Percentiles rank a stretch among this genome's conserved stretches.
These are phyloP conservation scores for Metschnikowia reukaufii DNA, from an alignment of 805 yeast species.

Conservation along the genomic window DNA sequence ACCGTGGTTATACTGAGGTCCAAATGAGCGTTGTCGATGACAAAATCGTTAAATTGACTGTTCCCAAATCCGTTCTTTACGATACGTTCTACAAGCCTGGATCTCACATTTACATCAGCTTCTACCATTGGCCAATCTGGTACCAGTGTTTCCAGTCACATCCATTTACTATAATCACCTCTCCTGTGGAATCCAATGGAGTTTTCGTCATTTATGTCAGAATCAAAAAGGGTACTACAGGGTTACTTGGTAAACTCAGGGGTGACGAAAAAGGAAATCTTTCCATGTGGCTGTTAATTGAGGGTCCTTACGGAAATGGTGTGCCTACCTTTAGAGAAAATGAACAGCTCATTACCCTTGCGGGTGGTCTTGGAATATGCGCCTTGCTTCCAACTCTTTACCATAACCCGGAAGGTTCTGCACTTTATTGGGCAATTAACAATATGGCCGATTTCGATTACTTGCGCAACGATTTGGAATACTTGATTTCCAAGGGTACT, in stretches of 20 bases:
- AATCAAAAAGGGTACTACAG: conserved; percentile 19
- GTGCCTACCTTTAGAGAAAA: conserved; percentile 8
- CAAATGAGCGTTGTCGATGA: conserved; percentile 13
- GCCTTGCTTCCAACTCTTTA: conserved; percentile 18
- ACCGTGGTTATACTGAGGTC: conserved; percentile 17
- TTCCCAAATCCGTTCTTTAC: conserved; percentile 16
- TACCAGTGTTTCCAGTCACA: conserved; percentile 21
- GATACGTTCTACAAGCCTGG: conserved; percentile 19
- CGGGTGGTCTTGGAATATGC: conserved; percentile 21
- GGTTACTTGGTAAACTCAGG: conserved; percentile 10
- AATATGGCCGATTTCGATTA: conserved; percentile 16
- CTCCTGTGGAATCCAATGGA: conserved; percentile 16
- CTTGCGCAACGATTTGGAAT: conserved; percentile 14
- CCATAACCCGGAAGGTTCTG: conserved; percentile 10
- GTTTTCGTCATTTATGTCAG: conserved; percentile 18
- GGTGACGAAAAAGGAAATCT: conserved; percentile 17
- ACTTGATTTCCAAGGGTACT: conserved; percentile 11
- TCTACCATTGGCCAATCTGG: conserved; percentile 21
- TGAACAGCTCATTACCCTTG: conserved; percentile 18
- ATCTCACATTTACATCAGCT: conserved; percentile 17
- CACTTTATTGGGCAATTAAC: conserved; percentile 17
- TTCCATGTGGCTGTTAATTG: conserved; percentile 19
- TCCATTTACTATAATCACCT: conserved; percentile 18
- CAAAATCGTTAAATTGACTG: conserved; percentile 15
- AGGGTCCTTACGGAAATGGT: conserved; percentile 22